A percentile compares a stretch with the other conserved stretches of the same genome.
These are phyloP conservation scores for Sordaria brevicollis DNA, from an alignment of 495 filamentous ascomycete genomes.

Conservation along the genomic window DNA sequence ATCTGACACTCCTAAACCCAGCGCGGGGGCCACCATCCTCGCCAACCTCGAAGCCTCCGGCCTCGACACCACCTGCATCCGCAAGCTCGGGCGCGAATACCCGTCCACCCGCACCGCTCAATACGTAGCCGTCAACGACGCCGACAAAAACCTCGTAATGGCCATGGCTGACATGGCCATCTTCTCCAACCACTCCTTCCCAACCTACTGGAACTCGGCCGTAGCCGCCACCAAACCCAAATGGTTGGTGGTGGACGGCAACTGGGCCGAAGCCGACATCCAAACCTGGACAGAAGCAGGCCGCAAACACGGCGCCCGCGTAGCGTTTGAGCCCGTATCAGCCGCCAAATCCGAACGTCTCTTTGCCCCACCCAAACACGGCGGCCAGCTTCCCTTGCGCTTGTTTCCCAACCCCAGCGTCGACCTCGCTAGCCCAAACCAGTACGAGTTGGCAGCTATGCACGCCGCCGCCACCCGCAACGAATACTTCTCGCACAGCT, in stretches of 20 bases:
- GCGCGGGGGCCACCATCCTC: slow-evolving; percentile 60
- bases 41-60: slow-evolving; percentile 48
- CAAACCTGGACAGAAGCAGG: slow-evolving; percentile 51
- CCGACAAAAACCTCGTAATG: slow-evolving; percentile 65
- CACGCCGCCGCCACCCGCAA: slow-evolving; percentile 50
- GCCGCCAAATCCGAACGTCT: slow-evolving; percentile 61
- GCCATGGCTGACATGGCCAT: slow-evolving; percentile 96
- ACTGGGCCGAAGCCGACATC: slow-evolving; percentile 59
- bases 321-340: slow-evolving; percentile 92
- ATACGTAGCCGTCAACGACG: slow-evolving; percentile 84
- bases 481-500: slow-evolving; percentile 58
- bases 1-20: slow-evolving; percentile 4
- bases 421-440: slow-evolving; percentile 72
- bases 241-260: slow-evolving; percentile 74
- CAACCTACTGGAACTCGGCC: slow-evolving; percentile 48
- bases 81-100: slow-evolving; percentile 36
- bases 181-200: slow-evolving; percentile 45
- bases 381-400: slow-evolving; percentile 18
- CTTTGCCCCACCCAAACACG: slow-evolving; percentile 37
- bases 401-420: slow-evolving; percentile 53
- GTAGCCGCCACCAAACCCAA: slow-evolving; percentile 47
- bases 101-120: slow-evolving; percentile 62
- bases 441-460: slow-evolving; percentile 69
- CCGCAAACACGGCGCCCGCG: slow-evolving; percentile 37
- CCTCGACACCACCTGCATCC: slow-evolving; percentile 54